Evolutionary conservation across 2,329 filamentous ascomycete genomes (phyloP).

Genomic region (Alternaria sp.): DNA sequence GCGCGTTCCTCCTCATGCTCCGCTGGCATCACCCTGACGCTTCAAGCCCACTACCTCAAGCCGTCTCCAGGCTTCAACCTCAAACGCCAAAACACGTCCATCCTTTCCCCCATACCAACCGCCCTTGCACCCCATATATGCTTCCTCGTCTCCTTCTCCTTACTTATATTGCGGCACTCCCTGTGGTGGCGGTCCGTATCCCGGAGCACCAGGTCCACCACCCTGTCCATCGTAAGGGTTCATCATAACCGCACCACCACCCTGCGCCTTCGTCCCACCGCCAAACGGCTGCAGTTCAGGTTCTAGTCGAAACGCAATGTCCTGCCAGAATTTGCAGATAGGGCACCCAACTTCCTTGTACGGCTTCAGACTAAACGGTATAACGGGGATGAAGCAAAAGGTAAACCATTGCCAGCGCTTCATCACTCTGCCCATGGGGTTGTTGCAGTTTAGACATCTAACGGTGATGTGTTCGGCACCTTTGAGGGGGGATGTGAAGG

Average conservation of each 20-base stretch:
- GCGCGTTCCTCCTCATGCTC: neutral
- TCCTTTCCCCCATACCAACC: neutral
- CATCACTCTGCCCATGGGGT: constrained; percentile 50
- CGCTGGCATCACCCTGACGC: neutral
- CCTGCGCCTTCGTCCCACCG: constrained; percentile 15
- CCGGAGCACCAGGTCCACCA: constrained; percentile 4
- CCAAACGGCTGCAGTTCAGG: constrained; percentile 45
- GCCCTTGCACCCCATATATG: neutral
- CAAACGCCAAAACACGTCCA: neutral
- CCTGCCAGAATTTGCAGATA: constrained; percentile 78
- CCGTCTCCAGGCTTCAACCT: neutral
- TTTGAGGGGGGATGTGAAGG: constrained; percentile 56
- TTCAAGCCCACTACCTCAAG: neutral
- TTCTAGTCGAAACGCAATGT: constrained; percentile 56
- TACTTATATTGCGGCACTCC: constrained; percentile 30
- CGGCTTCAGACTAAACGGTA: constrained; percentile 70
- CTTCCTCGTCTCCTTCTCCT: neutral
- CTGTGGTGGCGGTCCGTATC: constrained; percentile 23
- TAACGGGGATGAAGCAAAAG: constrained; percentile 77
- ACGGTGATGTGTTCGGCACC: constrained; percentile 61
- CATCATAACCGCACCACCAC: constrained; percentile 36
- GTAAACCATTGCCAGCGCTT: constrained; percentile 70
- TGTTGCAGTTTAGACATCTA: constrained; percentile 63
- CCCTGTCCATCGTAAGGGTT: neutral
- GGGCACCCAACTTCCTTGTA: constrained; percentile 73